Conservation (phyloP, 1,139 yeast species). For the Hansenula sp. region DNA sequence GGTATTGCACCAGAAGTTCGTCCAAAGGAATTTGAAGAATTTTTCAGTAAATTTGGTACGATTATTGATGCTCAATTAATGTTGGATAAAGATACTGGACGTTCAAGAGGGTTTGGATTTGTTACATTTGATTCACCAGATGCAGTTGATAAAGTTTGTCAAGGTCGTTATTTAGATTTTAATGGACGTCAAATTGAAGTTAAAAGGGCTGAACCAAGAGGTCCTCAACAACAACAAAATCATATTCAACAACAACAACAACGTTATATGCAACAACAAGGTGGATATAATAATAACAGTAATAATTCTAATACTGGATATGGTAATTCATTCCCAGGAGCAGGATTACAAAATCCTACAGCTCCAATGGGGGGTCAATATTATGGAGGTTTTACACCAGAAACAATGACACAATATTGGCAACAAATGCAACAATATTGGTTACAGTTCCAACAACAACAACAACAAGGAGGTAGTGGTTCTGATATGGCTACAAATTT, state of each 20-base stretch:
- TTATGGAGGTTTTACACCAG: slow-evolving; percentile 63
- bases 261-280: slow-evolving; percentile 20
- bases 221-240: slow-evolving; percentile 43
- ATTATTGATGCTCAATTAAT: slow-evolving; percentile 96
- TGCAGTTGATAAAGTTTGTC: slow-evolving; percentile 90
- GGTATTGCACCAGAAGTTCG: slow-evolving; percentile 96
- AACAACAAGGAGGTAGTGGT: slow-evolving; percentile 48
- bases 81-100: slow-evolving; percentile 97
- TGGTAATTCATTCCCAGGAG: too few species aligned
- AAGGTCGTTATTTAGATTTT: slow-evolving; percentile 73
- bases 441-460: slow-evolving; percentile 53
- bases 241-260: slow-evolving; percentile 30
- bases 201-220: slow-evolving; percentile 96
- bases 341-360: slow-evolving; percentile 7
- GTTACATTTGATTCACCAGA: slow-evolving; percentile 94
- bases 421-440: slow-evolving; percentile 80
- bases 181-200: slow-evolving; percentile 94
- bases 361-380: slow-evolving; percentile 21
- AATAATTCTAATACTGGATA: too few species aligned
- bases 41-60: slow-evolving; percentile 86
- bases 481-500: slow-evolving; percentile 28
- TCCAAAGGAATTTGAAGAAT: slow-evolving; percentile 84
- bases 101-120: slow-evolving; percentile 97
- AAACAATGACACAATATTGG: slow-evolving; percentile 86
- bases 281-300: too few species aligned